Base-by-base conservation (phyloP, 177 flowering plant species). In the Vitis hybrid region DNA sequence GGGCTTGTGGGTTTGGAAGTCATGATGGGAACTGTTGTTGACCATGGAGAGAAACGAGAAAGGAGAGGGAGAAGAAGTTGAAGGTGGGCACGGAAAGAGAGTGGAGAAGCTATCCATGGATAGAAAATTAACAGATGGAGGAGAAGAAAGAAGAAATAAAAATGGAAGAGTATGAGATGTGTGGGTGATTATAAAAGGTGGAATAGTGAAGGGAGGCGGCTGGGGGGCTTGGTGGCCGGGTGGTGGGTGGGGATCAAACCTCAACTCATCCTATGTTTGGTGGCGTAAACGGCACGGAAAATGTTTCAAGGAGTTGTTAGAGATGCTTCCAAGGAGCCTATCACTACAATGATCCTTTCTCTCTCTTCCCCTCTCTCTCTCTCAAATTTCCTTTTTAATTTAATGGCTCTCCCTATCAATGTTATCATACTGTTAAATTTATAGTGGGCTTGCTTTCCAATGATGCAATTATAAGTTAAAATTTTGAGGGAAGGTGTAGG, bases 201-300 rank as follows among this genome's bases (percentile, higher is more conserved):
- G 52, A 14, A 34, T 4, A 11, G 9, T 15, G 17, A 17, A 65
- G 60, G 8, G 39, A 21, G 75, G 70, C 66, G 75, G 70, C 75
- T 13, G 23, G 70, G 52, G 19, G 75, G 55, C 62, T 56, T 39
- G 26, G 17, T 13, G 48, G 11, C 39, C 12, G 45, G 8, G 45
- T 34, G 45, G 45, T 34, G 45, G 45, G 45, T 34, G 45, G 45
- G 45, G 45, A 34, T 34, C 45, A 34, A 34, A 5, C 45, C 26
- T 15, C 23, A 23, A 2, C 67, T 55, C 65, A 15, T 65, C 69
- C 21, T 59, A 21, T 60, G 50, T 19, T 59, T 65, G 52, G 50
- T 18, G 69, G 52, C 77, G 77, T 74, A 60, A 74, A 70, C 69
- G 77, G 66, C 73, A 74, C 73, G 77, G 65, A 69, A 74, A 48